Percentiles rank a stretch among this genome's conserved stretches.
phyloP scores from a whole-genome alignment of 2,329 filamentous ascomycete genomes.

The Colletotrichum australisinense region DNA sequence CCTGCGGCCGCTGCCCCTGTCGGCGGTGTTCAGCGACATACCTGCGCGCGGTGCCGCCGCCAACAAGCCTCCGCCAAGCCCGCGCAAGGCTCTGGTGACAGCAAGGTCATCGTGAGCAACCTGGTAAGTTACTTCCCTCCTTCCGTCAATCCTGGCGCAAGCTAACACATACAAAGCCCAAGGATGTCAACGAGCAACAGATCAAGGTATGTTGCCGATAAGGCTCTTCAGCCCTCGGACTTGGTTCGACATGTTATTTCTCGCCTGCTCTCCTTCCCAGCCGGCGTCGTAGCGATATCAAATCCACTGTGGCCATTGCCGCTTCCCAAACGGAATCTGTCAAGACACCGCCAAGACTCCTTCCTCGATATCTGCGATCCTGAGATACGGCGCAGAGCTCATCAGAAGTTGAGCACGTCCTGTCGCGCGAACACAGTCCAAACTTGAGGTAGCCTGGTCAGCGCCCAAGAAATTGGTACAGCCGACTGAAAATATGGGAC shows the following conservation, averaged over 20 bases:
- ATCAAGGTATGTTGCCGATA: constrained; percentile 99
- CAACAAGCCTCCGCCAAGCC: constrained; percentile 74
- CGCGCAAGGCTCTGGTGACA: constrained; percentile 74
- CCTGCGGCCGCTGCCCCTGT: constrained; percentile 75
- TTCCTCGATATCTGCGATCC: constrained; percentile 42
- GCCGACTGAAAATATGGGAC: constrained; percentile 39
- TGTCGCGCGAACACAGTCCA: constrained; percentile 59
- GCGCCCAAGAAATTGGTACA: constrained; percentile 49
- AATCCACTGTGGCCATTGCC: constrained; percentile 28
- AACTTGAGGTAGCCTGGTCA: constrained; percentile 64
- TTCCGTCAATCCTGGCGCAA: background rate
- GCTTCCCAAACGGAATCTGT: constrained; percentile 22
- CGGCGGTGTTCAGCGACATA: constrained; percentile 84
- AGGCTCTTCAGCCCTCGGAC: constrained; percentile 76
- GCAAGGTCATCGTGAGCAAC: constrained; percentile 99
- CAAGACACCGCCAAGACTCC: constrained; percentile 42
- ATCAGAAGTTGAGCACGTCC: constrained; percentile 70
- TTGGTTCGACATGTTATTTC: constrained; percentile 72
- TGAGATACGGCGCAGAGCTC: constrained; percentile 43
- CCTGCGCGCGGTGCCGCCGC: constrained; percentile 64
- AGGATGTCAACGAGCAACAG: constrained; percentile 95
- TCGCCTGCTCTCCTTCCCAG: constrained; percentile 51
- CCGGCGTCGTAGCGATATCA: constrained; percentile 37
- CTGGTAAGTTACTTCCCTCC: constrained; percentile 73
- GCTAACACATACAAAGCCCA: constrained; percentile 76